Conservation (phyloP, 805 yeast genomes). For the Kodamaea jinghongensis region DNA sequence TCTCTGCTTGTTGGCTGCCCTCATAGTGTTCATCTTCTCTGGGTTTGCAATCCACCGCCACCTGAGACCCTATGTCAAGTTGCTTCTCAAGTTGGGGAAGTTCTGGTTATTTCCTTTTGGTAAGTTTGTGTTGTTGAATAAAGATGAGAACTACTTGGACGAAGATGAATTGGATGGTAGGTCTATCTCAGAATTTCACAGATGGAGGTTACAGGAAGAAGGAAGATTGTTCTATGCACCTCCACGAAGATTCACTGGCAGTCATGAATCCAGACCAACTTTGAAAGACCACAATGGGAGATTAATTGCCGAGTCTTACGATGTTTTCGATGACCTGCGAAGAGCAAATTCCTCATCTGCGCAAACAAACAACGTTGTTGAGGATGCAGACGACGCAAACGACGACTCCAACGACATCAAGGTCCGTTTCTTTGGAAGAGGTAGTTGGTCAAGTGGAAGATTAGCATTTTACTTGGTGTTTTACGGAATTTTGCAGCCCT, state of each 20-base stretch:
- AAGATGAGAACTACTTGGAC: slow-evolving; percentile 73
- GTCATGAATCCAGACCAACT: slow-evolving; percentile 33
- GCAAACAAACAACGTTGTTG: slow-evolving; percentile 10
- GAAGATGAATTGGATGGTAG: slow-evolving; percentile 92
- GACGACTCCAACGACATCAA: slow-evolving; percentile 33
- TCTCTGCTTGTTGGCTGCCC: slow-evolving; percentile 51
- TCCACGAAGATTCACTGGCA: slow-evolving; percentile 39
- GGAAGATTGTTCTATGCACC: slow-evolving; percentile 82
- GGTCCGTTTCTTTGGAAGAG: slow-evolving; percentile 81
- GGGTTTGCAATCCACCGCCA: slow-evolving; percentile 44
- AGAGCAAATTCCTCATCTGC: slow-evolving; percentile 1
- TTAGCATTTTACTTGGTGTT: slow-evolving; percentile 69
- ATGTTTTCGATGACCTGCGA: slow-evolving; percentile 21
- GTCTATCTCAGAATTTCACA: slow-evolving; percentile 75
- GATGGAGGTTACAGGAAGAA: slow-evolving; percentile 81
- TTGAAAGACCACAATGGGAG: slow-evolving; percentile 42
- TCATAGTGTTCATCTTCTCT: slow-evolving; percentile 42
- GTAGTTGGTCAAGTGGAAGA: slow-evolving; percentile 85
- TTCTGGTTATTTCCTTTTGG: slow-evolving; percentile 88
- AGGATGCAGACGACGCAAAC: slow-evolving; percentile 17
- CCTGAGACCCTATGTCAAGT: slow-evolving; percentile 59
- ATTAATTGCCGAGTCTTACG: slow-evolving; percentile 36
- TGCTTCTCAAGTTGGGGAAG: slow-evolving; percentile 60
- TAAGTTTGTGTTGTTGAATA: slow-evolving; percentile 71
- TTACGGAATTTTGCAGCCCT: slow-evolving; percentile 69